phyloP scores from a whole-genome alignment of 2,329 filamentous ascomycete genomes.

The Colletotrichum sp. region DNA sequence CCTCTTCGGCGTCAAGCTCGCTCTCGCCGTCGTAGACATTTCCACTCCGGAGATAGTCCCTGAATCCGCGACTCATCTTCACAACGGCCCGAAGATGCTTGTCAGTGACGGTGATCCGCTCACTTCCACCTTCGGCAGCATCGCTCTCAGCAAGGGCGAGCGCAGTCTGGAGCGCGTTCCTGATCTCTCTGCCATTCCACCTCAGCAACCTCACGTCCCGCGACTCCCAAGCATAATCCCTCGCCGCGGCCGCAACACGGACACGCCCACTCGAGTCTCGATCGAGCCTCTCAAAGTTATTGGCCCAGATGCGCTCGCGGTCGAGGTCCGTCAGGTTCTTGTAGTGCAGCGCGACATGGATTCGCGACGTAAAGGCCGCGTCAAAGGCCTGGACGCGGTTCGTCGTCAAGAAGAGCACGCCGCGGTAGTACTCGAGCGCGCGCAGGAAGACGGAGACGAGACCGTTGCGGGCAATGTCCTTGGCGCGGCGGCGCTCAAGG shows the following conservation, averaged over 20 bases:
- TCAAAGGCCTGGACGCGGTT: slow-evolving; percentile 47
- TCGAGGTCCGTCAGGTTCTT: slow-evolving; percentile 30
- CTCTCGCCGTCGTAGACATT: slow-evolving; percentile 17
- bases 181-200: slow-evolving; percentile 33
- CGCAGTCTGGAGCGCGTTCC: slow-evolving; percentile 40
- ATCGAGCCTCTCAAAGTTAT: slow-evolving; percentile 30
- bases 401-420: slow-evolving; percentile 56
- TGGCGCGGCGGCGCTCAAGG: slow-evolving; percentile 54
- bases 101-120: slow-evolving; percentile 20
- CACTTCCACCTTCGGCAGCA: slow-evolving; percentile 19
- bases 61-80: slow-evolving; percentile 26
- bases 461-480: slow-evolving; percentile 50
- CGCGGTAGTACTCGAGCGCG: slow-evolving; percentile 57
- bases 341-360: slow-evolving; percentile 35
- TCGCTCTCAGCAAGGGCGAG: slow-evolving; percentile 33
- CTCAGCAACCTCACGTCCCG: slow-evolving; percentile 22
- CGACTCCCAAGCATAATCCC: slow-evolving; percentile 26
- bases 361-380: slow-evolving; percentile 34
- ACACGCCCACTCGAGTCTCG: slow-evolving; percentile 28
- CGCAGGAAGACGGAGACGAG: slow-evolving; percentile 55
- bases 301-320: slow-evolving; percentile 32
- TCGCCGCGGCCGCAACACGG: slow-evolving; percentile 23
- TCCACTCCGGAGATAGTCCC: slow-evolving; percentile 31
- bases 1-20: slow-evolving; percentile 7
- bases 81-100: slow-evolving; percentile 27